These are phyloP conservation scores for Metarhizium anisopliae DNA, from an alignment of 2,329 filamentous ascomycete genomes.

Conservation along the genomic window DNA sequence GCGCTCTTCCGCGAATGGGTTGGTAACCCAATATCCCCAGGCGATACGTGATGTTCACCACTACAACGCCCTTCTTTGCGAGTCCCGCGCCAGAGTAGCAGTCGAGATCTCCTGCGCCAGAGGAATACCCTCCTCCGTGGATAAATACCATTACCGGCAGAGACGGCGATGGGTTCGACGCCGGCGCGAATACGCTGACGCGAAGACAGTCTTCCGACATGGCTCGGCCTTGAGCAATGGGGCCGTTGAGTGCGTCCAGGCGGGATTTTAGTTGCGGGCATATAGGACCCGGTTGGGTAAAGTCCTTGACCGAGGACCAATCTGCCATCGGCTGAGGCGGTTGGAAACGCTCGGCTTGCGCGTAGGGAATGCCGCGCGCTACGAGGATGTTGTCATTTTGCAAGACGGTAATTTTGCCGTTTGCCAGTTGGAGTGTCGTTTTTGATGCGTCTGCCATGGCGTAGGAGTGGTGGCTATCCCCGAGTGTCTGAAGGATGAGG, in stretches of 20 bases:
- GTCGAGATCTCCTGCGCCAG: conserved; percentile 7
- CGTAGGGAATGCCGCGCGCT: conserved; percentile 10
- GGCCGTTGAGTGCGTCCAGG: conserved; percentile 7
- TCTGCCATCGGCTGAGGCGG: conserved; percentile 1
- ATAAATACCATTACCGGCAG: conserved; percentile 19
- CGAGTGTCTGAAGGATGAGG: no score
- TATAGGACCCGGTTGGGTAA: conserved; percentile 1
- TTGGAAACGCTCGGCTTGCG: conserved; percentile 9
- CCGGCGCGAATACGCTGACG: conserved; percentile 8
- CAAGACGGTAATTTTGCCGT: conserved; percentile 8
- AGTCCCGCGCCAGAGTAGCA: conserved; percentile 6
- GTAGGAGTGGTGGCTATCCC: no score
- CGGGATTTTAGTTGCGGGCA: conserved; percentile 7
- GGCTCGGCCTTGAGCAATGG: conserved; percentile 3
- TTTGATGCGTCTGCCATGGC: background rate
- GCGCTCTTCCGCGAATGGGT: conserved; percentile 11
- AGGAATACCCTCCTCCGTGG: conserved; percentile 14
- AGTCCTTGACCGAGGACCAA: conserved; percentile 7
- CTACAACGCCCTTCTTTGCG: conserved; percentile 12
- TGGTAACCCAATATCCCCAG: conserved; percentile 26
- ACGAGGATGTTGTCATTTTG: background rate
- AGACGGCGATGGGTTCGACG: background rate
- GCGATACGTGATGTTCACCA: conserved; percentile 26
- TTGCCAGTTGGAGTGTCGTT: conserved; percentile 2
- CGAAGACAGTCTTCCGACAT: conserved; percentile 10